Evolutionary conservation across 2,329 filamentous ascomycete genomes (phyloP).

Genomic region (Paracamarosporium sp.): DNA sequence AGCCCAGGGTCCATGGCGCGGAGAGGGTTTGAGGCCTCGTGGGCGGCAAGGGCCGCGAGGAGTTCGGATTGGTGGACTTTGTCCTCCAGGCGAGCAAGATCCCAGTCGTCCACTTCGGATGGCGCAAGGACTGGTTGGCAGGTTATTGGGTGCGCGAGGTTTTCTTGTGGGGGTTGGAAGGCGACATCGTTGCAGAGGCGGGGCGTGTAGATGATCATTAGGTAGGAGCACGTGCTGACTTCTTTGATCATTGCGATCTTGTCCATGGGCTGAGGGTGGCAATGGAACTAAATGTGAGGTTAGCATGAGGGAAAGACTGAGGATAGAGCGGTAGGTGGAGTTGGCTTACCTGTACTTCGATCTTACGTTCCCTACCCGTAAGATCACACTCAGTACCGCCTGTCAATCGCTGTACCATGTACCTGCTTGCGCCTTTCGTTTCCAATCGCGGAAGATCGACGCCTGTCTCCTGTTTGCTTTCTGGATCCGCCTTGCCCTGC

Average conservation of each 20-base stretch:
- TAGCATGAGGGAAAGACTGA: constrained; percentile 14
- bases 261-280: constrained; percentile 76
- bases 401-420: constrained; percentile 81
- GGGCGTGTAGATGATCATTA: constrained; percentile 92
- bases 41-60: constrained; percentile 24
- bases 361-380: constrained; percentile 79
- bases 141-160: constrained; percentile 75
- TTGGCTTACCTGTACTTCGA: constrained; percentile 73
- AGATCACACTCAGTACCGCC: constrained; percentile 86
- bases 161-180: constrained; percentile 81
- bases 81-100: constrained; percentile 38
- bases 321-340: background rate
- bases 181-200: constrained; percentile 86
- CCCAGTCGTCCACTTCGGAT: constrained; percentile 59
- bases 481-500: constrained; percentile 10
- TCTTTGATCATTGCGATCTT: constrained; percentile 94
- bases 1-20: constrained; percentile 37
- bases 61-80: constrained; percentile 35
- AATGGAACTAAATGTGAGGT: constrained; percentile 64
- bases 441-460: constrained; percentile 69
- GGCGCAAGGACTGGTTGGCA: constrained; percentile 75
- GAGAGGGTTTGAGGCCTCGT: constrained; percentile 39
- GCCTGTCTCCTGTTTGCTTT: constrained; percentile 25
- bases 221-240: constrained; percentile 85
- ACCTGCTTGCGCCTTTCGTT: constrained; percentile 82